Evolutionary conservation across 495 filamentous ascomycete genomes (phyloP).

Genomic region (Aspergillus cristatus): DNA sequence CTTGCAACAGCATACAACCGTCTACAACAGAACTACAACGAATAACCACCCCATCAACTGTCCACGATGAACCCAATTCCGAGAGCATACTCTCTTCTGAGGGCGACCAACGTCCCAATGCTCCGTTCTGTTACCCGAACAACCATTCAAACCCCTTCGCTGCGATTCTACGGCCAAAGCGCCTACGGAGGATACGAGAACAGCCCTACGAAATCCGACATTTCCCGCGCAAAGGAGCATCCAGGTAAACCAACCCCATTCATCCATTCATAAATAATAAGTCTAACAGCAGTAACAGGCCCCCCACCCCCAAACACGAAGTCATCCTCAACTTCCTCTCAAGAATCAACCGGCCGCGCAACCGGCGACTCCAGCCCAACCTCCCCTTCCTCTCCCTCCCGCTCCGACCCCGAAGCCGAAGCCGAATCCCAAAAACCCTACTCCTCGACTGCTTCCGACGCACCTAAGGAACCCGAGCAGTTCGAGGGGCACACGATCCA

Average conservation of each 20-base stretch:
- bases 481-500: constrained; percentile 1
- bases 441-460: not conserved
- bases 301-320: constrained; percentile 11
- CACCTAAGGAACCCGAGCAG: not conserved
- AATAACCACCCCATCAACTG: too few species aligned
- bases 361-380: too few species aligned
- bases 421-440: not conserved
- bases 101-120: not conserved
- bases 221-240: constrained; percentile 2
- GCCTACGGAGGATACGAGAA: constrained; percentile 1
- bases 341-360: too few species aligned
- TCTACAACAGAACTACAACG: too few species aligned
- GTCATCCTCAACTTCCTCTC: not conserved
- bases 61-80: not conserved
- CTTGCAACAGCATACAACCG: too few species aligned
- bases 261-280: not conserved
- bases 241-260: constrained; percentile 1
- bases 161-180: not conserved
- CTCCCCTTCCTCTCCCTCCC: too few species aligned
- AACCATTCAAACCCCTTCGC: too few species aligned
- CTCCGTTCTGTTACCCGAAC: not conserved
- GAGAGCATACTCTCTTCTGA: not conserved
- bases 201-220: not conserved
- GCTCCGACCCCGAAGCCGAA: not conserved
- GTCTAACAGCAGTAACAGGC: constrained; percentile 2